Base-by-base conservation (phyloP, 345 rosid species). In the Eucalyptus regnans region DNA sequence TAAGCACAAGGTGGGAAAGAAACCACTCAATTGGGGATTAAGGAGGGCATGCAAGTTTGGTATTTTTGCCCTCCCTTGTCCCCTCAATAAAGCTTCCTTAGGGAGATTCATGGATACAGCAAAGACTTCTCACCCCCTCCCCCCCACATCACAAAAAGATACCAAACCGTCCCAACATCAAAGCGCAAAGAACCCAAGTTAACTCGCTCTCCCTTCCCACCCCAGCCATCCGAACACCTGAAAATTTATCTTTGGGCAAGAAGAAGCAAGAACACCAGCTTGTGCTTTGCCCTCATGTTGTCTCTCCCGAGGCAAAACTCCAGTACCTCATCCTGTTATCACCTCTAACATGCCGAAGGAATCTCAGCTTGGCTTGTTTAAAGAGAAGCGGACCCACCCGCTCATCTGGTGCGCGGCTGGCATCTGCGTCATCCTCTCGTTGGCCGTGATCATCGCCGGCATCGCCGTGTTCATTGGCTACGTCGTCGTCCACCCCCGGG, bases 361-460 rank as follows among this genome's bases (percentile, higher is more conserved):
- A 22, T 1, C 9, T 51, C 44, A 5, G 44, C 44, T 1, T 43
- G 1, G 1, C 44, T 4, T 1, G 80, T 3, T 7, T 8, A 0
- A 0, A 0, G 83, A 76, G 3, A 6, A 0, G 27, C 83, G 87
- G 85, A 98, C 99, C 85, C 88, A 93, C 89, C 93, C 92, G 43
- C 66, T 97, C 71, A 91, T 96, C 86, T 98, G 99, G 99, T 89
- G 92, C 88, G 96, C 90, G 4, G 99, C 99, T 56, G 87, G 95
- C 66, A 85, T 98, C 71, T 98, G 99, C 94, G 90, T 96, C 23
- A 8, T 98, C 91, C 51, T 98, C 11, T 79, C 95, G 52, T 7
- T 95, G 27, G 97, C 90, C 7, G 97, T 96, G 4, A 97, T 97
- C 88, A 12, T 95, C 48, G 92, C 91, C 9, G 98, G 99, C 66